Conservation (phyloP, 148 eudicot species). For the Rhododendron ovatum region DNA sequence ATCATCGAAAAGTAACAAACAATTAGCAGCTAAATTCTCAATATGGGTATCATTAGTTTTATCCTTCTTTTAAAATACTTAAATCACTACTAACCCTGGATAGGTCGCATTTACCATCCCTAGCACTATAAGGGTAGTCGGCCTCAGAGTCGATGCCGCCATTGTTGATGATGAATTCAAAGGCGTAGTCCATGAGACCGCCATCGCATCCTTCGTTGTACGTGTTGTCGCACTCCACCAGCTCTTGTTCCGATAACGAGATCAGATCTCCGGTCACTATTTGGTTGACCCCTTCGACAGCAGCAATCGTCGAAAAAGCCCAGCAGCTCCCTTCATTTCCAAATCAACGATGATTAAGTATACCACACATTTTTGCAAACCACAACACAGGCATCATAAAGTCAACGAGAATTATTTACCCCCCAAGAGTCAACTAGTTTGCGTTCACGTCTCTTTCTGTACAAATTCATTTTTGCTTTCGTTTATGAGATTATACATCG, state of each 20-base stretch:
- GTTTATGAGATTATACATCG: neutral
- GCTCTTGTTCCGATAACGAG: slow-evolving; percentile 80
- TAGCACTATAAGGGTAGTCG: slow-evolving; percentile 70
- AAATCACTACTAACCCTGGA: slow-evolving; percentile 40
- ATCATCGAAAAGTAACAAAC: neutral
- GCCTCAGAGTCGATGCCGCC: slow-evolving; percentile 84
- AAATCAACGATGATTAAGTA: neutral
- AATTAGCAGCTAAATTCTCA: neutral
- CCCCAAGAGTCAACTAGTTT: neutral
- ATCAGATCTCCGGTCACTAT: slow-evolving; percentile 65
- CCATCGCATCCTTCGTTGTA: slow-evolving; percentile 86
- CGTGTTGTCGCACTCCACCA: slow-evolving; percentile 75
- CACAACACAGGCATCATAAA: neutral
- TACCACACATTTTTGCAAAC: neutral
- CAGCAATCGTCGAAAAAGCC: slow-evolving; percentile 83
- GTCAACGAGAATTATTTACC: neutral
- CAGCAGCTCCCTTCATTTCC: slow-evolving; percentile 76
- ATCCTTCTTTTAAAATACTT: neutral
- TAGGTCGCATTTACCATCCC: slow-evolving; percentile 58
- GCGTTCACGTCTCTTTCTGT: neutral
- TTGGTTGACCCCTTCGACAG: slow-evolving; percentile 82
- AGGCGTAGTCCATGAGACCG: slow-evolving; percentile 90
- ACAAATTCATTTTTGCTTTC: neutral
- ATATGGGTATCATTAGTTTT: neutral
- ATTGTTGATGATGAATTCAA: slow-evolving; percentile 70